Percentiles rank a stretch among this genome's conserved stretches.
phyloP scores from a whole-genome alignment of 345 rosid genomes.

The Citrus trifoliata region DNA sequence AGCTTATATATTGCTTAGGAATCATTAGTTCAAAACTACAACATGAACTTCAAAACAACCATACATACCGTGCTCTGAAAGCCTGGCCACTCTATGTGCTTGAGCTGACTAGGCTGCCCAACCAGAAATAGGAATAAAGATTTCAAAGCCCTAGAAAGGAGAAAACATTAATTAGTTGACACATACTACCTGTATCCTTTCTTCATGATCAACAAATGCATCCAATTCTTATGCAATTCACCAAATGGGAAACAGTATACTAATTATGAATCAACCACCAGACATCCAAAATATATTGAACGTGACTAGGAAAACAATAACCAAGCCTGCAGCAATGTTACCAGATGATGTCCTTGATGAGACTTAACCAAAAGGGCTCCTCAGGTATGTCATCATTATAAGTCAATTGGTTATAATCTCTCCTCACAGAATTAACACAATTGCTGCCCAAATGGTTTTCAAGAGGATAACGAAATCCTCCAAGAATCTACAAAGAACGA shows the following conservation, averaged over 20 bases:
- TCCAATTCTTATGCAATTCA: neutral
- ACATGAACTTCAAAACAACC: neutral
- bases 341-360: slow-evolving; percentile 47
- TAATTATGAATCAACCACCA: neutral
- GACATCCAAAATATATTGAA: neutral
- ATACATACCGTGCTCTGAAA: slow-evolving; percentile 60
- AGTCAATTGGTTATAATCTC: slow-evolving; percentile 26
- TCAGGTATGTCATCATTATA: slow-evolving; percentile 24
- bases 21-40: neutral
- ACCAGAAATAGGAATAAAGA: slow-evolving; percentile 46
- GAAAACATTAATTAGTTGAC: neutral
- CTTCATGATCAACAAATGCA: neutral
- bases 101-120: slow-evolving; percentile 84
- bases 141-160: slow-evolving; percentile 45
- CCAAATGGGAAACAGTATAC: neutral
- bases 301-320: neutral
- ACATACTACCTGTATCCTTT: neutral
- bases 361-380: slow-evolving; percentile 46
- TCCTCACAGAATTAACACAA: slow-evolving; percentile 18
- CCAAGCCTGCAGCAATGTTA: slow-evolving; percentile 9
- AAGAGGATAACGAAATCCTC: slow-evolving; percentile 5
- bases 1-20: neutral
- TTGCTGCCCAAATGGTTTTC: neutral
- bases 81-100: slow-evolving; percentile 84
- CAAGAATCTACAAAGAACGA: slow-evolving; percentile 12